Percentiles rank a stretch among this genome's conserved stretches.
phyloP scores from a whole-genome alignment of 441 rosid species.

The Euphorbia celastroides region DNA sequence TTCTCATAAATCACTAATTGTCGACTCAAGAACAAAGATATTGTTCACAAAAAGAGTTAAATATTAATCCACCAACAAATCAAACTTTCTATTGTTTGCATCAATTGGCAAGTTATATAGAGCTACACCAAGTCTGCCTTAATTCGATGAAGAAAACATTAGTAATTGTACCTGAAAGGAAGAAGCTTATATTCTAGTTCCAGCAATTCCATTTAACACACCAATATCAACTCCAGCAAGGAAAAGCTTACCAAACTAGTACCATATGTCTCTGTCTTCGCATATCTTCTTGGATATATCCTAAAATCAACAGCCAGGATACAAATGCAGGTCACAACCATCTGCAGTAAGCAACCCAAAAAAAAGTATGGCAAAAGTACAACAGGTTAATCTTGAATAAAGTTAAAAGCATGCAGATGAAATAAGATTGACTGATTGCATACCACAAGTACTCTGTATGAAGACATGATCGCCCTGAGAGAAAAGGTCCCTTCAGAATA shows the following conservation, averaged over 20 bases:
- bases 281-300: slow-evolving; percentile 81
- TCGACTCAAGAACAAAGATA: background rate
- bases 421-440: slow-evolving; percentile 17
- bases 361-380: slow-evolving; percentile 7
- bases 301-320: slow-evolving; percentile 92
- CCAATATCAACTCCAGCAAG: background rate
- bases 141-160: background rate
- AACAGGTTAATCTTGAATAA: slow-evolving; percentile 4
- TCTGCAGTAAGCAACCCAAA: slow-evolving; percentile 40
- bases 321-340: slow-evolving; percentile 74
- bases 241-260: slow-evolving; percentile 62
- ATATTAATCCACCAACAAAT: background rate
- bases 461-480: slow-evolving; percentile 50
- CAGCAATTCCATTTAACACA: background rate
- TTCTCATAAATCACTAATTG: background rate
- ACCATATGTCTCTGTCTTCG: slow-evolving; percentile 88
- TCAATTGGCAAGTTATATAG: background rate
- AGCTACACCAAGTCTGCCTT: background rate
- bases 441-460: slow-evolving; percentile 73
- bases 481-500: slow-evolving; percentile 34
- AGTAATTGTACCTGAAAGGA: background rate
- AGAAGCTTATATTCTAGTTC: background rate
- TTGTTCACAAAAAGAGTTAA: background rate
- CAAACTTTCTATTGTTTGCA: background rate
- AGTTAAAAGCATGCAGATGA: background rate